Base-by-base conservation (phyloP, 2,329 filamentous ascomycete species). In the Diaporthe sp. region DNA sequence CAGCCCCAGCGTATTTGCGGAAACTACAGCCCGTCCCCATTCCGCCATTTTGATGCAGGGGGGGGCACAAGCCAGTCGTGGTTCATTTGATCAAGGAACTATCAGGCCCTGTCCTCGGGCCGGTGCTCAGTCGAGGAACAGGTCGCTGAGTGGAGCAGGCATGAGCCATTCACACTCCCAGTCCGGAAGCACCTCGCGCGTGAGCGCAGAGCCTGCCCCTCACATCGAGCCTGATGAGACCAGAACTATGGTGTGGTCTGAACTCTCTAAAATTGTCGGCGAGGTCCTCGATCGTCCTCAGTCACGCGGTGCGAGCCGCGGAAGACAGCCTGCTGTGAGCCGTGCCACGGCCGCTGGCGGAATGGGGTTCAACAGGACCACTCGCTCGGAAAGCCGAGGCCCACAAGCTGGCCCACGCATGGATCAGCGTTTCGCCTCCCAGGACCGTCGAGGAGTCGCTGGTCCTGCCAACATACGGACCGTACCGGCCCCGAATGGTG, bases 1-100 rank as follows among this genome's bases (percentile, higher is more conserved):
- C 6, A 83, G 79, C 56, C 81, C 82, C 0, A 81, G 79, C 53
- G 72, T 83, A 17, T 69, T 78, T 17, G n/a, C 17, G 17, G 68
- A 70, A 10, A 27, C 17, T 7, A 66, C 44, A 6, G 55, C 44
- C 1, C 47, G 27, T 9, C 19, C 63, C n/a, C 30, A 42, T 22
- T 63, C 66, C n/a, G 66, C 56, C 30, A 17, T 58, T 2, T 30
- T 50, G 10, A 51, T 44, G 25, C 25, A 61, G 44, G 44, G 7
- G 1, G 44, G 22, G 1, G 10, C 30, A 32, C 4, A 2, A 42
- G 44, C 71, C 10, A 22, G 44, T 19, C 30, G 53, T 5, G n/a
- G n/a, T 9, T 17, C 9, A 22, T 7, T n/a, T 17, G 50, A 55
- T 17, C 58, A 53, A 30, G 39, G 39, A 2, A 59, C 27, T 4